Conservation (phyloP, 306 rosid genomes). For the Cicer chorassanicum region DNA sequence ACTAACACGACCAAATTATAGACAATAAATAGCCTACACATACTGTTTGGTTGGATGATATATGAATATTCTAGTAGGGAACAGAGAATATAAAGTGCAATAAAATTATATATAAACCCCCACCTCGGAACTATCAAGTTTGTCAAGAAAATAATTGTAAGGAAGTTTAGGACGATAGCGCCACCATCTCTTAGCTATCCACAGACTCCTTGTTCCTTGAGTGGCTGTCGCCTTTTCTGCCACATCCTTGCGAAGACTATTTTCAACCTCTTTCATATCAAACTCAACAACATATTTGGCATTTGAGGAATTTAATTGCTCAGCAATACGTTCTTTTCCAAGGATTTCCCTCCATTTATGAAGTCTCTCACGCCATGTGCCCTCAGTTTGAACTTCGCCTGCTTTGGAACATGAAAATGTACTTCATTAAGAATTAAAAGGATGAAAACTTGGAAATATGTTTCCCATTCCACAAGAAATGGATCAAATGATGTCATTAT, state of each 20-base stretch:
- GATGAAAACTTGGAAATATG: constrained; percentile 21
- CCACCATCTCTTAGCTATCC: constrained; percentile 99
- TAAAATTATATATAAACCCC: constrained; percentile 11
- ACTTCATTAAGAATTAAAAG: constrained; percentile 25
- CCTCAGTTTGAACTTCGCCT: constrained; percentile 56
- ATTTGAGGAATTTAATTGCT: constrained; percentile 66
- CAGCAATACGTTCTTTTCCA: constrained; percentile 64
- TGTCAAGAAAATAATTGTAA: constrained; percentile 83
- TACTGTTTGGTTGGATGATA: constrained; percentile 30
- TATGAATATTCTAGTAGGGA: constrained; percentile 20
- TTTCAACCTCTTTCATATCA: constrained; percentile 98
- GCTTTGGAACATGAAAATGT: constrained; percentile 43
- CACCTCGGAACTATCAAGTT: constrained; percentile 95
- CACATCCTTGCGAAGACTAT: constrained; percentile 87
- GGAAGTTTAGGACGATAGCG: constrained; percentile 91
- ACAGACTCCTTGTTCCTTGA: constrained; percentile 76
- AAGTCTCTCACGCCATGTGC: constrained; percentile 89
- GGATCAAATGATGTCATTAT: not conserved
- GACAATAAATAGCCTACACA: not conserved
- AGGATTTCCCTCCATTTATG: constrained; percentile 80
- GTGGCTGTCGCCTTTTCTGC: constrained; percentile 66
- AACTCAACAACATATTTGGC: constrained; percentile 83
- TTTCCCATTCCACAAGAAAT: not conserved
- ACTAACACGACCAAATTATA: constrained; percentile 32
- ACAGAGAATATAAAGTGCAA: constrained; percentile 29